Conservation (phyloP, 1,284 basidiomycete genomes). For the Volvariella volvacea region DNA sequence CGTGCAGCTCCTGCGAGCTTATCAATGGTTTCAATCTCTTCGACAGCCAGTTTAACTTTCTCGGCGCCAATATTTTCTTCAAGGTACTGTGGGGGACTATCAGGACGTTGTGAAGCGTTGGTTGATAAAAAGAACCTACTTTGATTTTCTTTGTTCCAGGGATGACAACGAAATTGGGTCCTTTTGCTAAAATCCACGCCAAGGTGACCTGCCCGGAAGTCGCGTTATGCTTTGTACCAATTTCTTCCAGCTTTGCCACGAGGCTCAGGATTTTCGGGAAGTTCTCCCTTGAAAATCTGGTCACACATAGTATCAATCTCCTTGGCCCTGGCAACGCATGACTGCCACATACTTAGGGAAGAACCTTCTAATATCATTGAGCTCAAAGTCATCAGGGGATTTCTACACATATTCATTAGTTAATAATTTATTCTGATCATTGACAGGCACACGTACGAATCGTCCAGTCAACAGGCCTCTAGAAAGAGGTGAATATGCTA, state of each 20-base stretch:
- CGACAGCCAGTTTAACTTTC: constrained; percentile 28
- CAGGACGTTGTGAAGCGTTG: no score
- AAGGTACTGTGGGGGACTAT: no score
- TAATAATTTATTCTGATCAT: not conserved
- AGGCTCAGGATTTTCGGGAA: constrained; percentile 51
- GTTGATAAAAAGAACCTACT: no score
- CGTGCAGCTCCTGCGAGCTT: no score
- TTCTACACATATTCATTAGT: constrained; percentile 19
- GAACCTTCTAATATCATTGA: constrained; percentile 30
- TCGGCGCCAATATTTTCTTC: no score
- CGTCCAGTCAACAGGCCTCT: constrained; percentile 17
- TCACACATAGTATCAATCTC: not conserved
- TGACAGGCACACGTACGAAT: constrained; percentile 6
- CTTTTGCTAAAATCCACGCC: constrained; percentile 56
- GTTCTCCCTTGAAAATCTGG: constrained; percentile 38
- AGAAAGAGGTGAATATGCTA: constrained; percentile 18
- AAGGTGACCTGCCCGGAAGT: constrained; percentile 53
- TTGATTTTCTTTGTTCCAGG: no score
- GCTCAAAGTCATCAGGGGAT: constrained; percentile 36
- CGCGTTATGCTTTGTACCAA: constrained; percentile 39
- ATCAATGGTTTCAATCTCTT: not conserved
- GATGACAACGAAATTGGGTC: constrained; percentile 46
- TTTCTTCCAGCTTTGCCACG: constrained; percentile 34
- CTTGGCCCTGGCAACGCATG: no score
- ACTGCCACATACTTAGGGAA: constrained; percentile 23